Percentiles rank a stretch among this genome's conserved stretches.
Evolutionary conservation across 2,329 filamentous ascomycete genomes (phyloP).

Genomic region (Xylariales sp.): DNA sequence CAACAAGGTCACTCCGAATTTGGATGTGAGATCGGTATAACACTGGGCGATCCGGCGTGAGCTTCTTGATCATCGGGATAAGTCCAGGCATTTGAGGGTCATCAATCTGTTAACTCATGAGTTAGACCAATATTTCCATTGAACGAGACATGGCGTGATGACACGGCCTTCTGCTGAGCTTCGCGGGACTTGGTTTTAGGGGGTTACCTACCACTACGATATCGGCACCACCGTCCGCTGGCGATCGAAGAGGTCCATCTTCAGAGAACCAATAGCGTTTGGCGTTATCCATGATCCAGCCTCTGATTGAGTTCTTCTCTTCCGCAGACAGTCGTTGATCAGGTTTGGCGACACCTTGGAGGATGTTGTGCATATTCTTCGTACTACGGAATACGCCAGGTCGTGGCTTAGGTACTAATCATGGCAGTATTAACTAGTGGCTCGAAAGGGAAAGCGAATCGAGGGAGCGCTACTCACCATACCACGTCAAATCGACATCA

Average conservation of each 20-base stretch:
- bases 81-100: conserved; percentile 81
- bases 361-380: conserved; percentile 84
- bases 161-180: too few species aligned
- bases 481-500: conserved; percentile 71
- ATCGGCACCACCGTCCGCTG: conserved; percentile 68
- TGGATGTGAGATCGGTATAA: conserved; percentile 82
- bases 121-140: conserved; percentile 5
- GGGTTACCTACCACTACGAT: conserved; percentile 55
- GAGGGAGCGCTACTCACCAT: conserved; percentile 35
- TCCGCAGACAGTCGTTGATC: conserved; percentile 59
- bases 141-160: not conserved
- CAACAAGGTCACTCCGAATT: conserved; percentile 69
- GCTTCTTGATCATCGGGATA: conserved; percentile 67
- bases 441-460: conserved; percentile 11
- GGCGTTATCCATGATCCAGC: conserved; percentile 72
- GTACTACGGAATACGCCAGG: conserved; percentile 78
- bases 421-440: too few species aligned
- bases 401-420: conserved; percentile 67
- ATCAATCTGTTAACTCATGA: conserved; percentile 50
- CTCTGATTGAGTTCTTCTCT: conserved; percentile 57
- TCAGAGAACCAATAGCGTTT: conserved; percentile 67
- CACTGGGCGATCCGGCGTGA: conserved; percentile 68
- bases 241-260: conserved; percentile 61
- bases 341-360: conserved; percentile 69
- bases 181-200: too few species aligned